Base-by-base conservation (phyloP, 2,329 filamentous ascomycete genomes). In the Phialophora tarda region DNA sequence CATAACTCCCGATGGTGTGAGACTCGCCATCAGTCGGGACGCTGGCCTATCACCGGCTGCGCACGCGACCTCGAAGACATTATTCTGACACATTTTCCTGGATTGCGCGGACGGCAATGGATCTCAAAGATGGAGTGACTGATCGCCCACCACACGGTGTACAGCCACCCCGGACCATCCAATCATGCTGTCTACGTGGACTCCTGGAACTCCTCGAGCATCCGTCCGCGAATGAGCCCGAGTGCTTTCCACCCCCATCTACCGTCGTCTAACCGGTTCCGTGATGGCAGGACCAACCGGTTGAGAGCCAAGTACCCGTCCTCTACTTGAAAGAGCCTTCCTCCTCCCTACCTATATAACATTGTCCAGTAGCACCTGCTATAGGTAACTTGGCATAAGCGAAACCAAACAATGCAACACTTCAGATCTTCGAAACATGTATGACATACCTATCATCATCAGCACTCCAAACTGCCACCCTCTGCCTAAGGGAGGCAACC, bases 391-490 rank as follows among this genome's bases (percentile, higher is more conserved):
- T 12, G 5, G n/a, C 32, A 23, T 7, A 24, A 34, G 58, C 44
- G 28, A 60, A 51, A 51, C 6, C 26, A 53, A 53, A 30, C 26
- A 24, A 61, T 38, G 47, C 47, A 61, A 61, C 21, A 60, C 44
- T n/a, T 38, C 62, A 60, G 59, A 61, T 61, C 38, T 41, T 41
- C 26, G 12, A 57, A 53, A 59, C 58, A 67, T 67, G 68, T 55
- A 58, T 28, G 64, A 61, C 10, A 66, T 69, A 26, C 65, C 68
- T 30, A 65, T 69, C 47, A 50, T 64, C 28, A 34, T 69, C 17
- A 67, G 59, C 38, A 63, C 68, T 10, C 68, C 68, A 47, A 62
- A 61, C 23, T 60, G 56, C 26, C 62, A 69, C 10, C 59, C 65
- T 12, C 30, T 58, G 38, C 26, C 56, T 34, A 41, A 53, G 26